Percentiles rank a stretch among this genome's conserved stretches.
phyloP scores from a whole-genome alignment of 1,284 basidiomycete genomes.

The Moesziomyces sp. region DNA sequence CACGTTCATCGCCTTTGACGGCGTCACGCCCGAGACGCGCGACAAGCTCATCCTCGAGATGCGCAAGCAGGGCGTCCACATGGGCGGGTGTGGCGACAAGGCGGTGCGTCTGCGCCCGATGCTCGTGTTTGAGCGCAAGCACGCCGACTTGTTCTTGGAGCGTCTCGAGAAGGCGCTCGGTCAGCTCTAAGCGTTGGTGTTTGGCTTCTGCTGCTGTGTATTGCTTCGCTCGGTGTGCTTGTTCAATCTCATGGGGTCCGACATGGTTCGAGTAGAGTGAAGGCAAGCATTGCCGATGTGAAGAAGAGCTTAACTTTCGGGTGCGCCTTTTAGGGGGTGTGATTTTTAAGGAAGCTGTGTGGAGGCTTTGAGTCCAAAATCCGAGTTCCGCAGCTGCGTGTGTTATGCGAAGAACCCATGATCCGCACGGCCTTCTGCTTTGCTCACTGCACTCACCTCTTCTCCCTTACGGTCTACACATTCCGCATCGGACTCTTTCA shows the following conservation, averaged over 20 bases:
- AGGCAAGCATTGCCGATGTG: not conserved
- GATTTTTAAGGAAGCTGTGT: not conserved
- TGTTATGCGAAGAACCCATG: not conserved
- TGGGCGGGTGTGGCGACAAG: conserved; percentile 69
- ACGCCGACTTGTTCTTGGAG: conserved; percentile 69
- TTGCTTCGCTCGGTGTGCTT: too few species aligned
- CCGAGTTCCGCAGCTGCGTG: not conserved
- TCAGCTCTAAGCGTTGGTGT: conserved; percentile 4
- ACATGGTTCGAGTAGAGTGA: not conserved
- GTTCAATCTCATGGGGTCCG: too few species aligned
- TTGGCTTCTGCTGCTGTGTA: not conserved
- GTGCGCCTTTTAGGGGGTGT: not conserved
- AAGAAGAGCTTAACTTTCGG: not conserved
- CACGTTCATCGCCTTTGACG: conserved; percentile 72
- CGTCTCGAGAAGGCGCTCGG: conserved; percentile 59
- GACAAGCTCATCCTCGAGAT: conserved; percentile 70
- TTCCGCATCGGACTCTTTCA: too few species aligned
- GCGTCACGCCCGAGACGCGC: conserved; percentile 65
- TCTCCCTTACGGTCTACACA: too few species aligned
- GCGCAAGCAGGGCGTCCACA: conserved; percentile 70
- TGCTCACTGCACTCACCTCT: not conserved
- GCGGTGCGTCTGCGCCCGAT: conserved; percentile 71
- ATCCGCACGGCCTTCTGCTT: not conserved
- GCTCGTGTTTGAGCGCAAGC: conserved; percentile 71
- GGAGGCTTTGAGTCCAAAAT: not conserved